These are phyloP conservation scores for Physcomitrium patens DNA, from an alignment of 225 moss, liverwort and hornwort genomes.

Conservation along the genomic window DNA sequence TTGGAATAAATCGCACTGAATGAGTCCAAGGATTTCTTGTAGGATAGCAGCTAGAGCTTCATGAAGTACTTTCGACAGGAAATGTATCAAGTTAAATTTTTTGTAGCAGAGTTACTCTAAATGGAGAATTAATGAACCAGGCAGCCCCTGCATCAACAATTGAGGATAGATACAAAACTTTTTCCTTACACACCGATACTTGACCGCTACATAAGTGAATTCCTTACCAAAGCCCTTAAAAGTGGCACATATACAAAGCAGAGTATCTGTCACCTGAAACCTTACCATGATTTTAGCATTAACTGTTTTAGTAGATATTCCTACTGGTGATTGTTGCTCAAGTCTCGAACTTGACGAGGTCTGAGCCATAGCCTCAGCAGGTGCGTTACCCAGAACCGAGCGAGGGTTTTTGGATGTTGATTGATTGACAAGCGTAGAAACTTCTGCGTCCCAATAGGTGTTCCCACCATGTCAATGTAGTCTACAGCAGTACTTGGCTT, in stretches of 20 bases:
- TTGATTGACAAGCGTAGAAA: constrained; percentile 35
- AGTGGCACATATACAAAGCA: constrained; percentile 18
- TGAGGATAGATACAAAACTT: neutral
- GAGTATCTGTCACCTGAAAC: constrained; percentile 22
- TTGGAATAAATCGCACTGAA: neutral
- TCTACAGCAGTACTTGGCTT: neutral
- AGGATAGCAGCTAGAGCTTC: constrained; percentile 12
- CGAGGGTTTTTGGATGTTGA: constrained; percentile 57
- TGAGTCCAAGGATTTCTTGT: constrained; percentile 6
- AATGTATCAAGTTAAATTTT: neutral
- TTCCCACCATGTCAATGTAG: constrained; percentile 27
- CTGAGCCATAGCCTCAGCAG: constrained; percentile 47
- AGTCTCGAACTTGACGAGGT: constrained; percentile 39
- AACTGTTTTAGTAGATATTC: constrained; percentile 24
- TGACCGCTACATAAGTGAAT: neutral
- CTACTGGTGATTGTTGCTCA: constrained; percentile 30
- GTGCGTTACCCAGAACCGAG: constrained; percentile 40
- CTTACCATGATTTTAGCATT: constrained; percentile 62
- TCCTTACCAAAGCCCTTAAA: neutral
- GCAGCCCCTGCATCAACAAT: constrained; percentile 48
- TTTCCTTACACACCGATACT: constrained; percentile 1
- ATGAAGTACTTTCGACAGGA: neutral
- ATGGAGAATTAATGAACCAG: constrained; percentile 55
- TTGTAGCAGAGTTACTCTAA: constrained; percentile 7
- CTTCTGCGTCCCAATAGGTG: constrained; percentile 25